Evolutionary conservation across 1,284 basidiomycete genomes (phyloP).

Genomic region (Tilletiopsis washingtonensis): DNA sequence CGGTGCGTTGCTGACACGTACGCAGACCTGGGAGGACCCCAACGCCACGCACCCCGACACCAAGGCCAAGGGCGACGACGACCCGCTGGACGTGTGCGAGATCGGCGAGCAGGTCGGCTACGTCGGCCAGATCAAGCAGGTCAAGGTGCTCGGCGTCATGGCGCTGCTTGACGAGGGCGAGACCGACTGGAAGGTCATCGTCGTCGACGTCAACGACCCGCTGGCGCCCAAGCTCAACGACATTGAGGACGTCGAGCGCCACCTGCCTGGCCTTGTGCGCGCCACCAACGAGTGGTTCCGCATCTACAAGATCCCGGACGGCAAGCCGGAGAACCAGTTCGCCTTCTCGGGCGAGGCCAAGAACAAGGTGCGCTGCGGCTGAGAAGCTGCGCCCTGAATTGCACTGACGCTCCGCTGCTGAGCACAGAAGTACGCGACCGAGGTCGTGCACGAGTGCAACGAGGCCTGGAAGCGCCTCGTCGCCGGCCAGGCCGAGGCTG

Average conservation of each 20-base stretch:
- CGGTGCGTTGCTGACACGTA: neutral
- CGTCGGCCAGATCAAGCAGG: conserved; percentile 97
- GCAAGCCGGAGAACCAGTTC: conserved; percentile 97
- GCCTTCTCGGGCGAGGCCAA: conserved; percentile 99
- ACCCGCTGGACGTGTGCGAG: conserved; percentile 99
- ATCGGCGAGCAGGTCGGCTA: conserved; percentile 98
- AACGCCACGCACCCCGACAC: conserved; percentile 81
- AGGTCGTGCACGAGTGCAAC: conserved; percentile 97
- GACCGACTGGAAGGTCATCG: conserved; percentile 50
- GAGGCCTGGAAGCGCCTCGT: conserved; percentile 96
- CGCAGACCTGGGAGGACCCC: conserved; percentile 97
- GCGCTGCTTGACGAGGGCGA: conserved; percentile 58
- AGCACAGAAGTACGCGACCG: conserved; percentile 77
- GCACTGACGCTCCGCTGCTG: no score
- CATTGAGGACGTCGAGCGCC: conserved; percentile 97
- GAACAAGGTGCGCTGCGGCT: conserved; percentile 61
- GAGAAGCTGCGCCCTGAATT: no score
- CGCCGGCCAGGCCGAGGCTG: conserved; percentile 58
- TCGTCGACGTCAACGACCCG: conserved; percentile 93
- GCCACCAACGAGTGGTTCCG: conserved; percentile 78
- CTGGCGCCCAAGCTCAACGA: conserved; percentile 94
- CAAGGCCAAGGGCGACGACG: conserved; percentile 98
- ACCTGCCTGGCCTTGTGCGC: conserved; percentile 74
- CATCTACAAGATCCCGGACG: conserved; percentile 94
- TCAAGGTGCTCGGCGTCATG: conserved; percentile 99